Conservation (phyloP, 805 yeast species). For the Cyberlindnera xylosilytica region DNA sequence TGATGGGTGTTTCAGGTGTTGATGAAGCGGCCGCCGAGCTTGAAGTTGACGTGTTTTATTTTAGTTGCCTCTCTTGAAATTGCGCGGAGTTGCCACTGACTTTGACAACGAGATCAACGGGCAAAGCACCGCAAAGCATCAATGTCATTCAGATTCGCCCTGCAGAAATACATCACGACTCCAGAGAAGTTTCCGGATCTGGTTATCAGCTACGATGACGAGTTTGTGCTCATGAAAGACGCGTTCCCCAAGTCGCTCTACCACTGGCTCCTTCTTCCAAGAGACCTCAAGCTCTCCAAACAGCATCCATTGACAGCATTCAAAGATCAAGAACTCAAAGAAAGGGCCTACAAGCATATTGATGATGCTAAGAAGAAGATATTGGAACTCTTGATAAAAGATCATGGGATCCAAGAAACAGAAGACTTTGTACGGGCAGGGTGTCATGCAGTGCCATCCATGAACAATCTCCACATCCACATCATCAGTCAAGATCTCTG, state of each 20-base stretch:
- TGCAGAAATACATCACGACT: conserved; percentile 43
- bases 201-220: conserved; percentile 47
- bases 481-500: conserved; percentile 63
- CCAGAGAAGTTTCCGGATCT: conserved; percentile 39
- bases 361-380: conserved; percentile 14
- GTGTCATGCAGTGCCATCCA: conserved; percentile 67
- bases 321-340: conserved; percentile 19
- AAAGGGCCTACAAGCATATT: conserved; percentile 14
- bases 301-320: conserved; percentile 43
- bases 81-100: neutral
- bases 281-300: conserved; percentile 37
- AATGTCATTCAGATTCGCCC: conserved; percentile 38
- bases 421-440: conserved; percentile 46
- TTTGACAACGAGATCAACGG: no score
- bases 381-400: conserved; percentile 6
- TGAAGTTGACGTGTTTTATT: no score
- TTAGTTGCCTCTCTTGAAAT: neutral
- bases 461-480: conserved; percentile 70
- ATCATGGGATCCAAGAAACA: conserved; percentile 21
- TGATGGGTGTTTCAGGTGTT: no score
- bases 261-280: conserved; percentile 63
- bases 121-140: no score
- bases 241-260: conserved; percentile 57
- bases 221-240: conserved; percentile 57
- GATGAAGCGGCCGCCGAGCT: no score